A percentile compares a stretch with the other conserved stretches of the same genome.
Conservation (phyloP, 139 green algal species). For the Volvox reticuliferus region DNA sequence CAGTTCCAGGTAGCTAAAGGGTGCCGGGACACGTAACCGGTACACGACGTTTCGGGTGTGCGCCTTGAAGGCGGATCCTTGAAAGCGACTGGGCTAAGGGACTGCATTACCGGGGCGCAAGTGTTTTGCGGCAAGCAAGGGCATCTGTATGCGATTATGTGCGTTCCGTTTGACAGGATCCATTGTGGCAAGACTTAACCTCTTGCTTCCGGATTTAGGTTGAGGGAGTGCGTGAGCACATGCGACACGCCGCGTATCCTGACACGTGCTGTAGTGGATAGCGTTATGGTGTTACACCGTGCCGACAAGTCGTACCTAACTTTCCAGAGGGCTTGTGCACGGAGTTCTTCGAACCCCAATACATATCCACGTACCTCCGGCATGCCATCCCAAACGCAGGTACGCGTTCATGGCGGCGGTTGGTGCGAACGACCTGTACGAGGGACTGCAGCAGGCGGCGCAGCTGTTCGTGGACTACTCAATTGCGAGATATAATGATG, state of each 20-base stretch:
- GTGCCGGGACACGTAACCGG: no score
- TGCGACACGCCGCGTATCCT: not conserved
- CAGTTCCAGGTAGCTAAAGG: not conserved
- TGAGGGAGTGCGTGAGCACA: no score
- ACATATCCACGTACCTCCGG: not conserved
- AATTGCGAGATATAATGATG: conserved; percentile 3
- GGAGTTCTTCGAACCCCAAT: not conserved
- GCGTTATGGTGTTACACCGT: not conserved
- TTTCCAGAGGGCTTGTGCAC: not conserved
- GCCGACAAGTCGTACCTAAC: no score
- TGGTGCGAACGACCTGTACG: conserved; percentile 46
- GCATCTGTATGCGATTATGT: not conserved
- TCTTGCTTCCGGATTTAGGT: not conserved
- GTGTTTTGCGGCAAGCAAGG: not conserved
- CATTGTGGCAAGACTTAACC: not conserved
- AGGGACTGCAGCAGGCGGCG: conserved; percentile 36
- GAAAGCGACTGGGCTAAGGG: not conserved
- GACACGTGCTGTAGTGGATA: not conserved
- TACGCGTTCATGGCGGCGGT: conserved; percentile 39
- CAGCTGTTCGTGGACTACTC: conserved; percentile 49
- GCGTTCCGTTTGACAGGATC: not conserved
- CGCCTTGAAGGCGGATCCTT: not conserved
- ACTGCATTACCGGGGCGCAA: not conserved
- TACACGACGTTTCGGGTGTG: not conserved
- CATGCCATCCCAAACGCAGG: not conserved